A percentile compares a stretch with the other conserved stretches of the same genome.
Conservation (phyloP, 805 yeast species). For the Grigorovia yakushimaensis region DNA sequence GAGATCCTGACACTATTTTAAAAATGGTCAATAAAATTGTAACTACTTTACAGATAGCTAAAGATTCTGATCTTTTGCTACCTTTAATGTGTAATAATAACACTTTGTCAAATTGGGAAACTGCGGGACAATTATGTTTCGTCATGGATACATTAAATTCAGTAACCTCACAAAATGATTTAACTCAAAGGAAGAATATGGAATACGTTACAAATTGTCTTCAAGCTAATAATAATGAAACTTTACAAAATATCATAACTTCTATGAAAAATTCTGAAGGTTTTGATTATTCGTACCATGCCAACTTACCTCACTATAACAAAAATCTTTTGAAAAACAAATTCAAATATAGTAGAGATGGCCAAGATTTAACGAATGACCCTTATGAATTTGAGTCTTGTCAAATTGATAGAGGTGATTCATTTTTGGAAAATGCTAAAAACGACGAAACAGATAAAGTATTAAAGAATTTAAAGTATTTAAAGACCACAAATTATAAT, state of each 20-base stretch:
- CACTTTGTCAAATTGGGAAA: slow-evolving; percentile 21
- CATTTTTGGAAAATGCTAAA: not conserved
- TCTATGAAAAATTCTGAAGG: slow-evolving; percentile 8
- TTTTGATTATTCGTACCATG: slow-evolving; percentile 16
- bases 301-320: slow-evolving; percentile 6
- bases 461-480: slow-evolving; percentile 2
- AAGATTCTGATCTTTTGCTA: slow-evolving; percentile 43
- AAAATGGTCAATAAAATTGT: slow-evolving; percentile 31
- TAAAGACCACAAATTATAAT: slow-evolving; percentile 14
- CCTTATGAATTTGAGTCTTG: slow-evolving; percentile 17
- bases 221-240: slow-evolving; percentile 12
- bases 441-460: not conserved
- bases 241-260: slow-evolving; percentile 17
- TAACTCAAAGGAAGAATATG: slow-evolving; percentile 14
- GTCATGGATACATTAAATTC: slow-evolving; percentile 21
- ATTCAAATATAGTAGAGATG: slow-evolving; percentile 1
- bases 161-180: slow-evolving; percentile 10
- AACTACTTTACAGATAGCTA: slow-evolving; percentile 37
- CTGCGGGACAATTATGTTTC: slow-evolving; percentile 16
- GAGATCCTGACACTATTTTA: slow-evolving; percentile 5
- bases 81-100: slow-evolving; percentile 36
- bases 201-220: slow-evolving; percentile 13
- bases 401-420: slow-evolving; percentile 11
- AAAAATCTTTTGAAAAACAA: not conserved
- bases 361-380: not conserved